Percentiles rank a stretch among this genome's conserved stretches.
These are phyloP conservation scores for Solanum lignicaule DNA, from an alignment of 257 asterid species.

Conservation along the genomic window DNA sequence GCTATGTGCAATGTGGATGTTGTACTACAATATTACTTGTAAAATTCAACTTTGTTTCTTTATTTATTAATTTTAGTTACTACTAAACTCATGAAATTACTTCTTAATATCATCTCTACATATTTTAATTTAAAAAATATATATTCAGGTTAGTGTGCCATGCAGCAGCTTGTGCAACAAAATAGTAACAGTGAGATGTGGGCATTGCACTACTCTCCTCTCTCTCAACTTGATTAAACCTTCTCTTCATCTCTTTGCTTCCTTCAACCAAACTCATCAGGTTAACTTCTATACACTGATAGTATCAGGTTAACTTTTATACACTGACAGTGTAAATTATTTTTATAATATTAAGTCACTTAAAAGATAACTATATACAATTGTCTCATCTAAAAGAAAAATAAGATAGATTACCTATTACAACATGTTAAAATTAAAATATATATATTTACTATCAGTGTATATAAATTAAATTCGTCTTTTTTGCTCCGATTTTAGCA, in stretches of 20 bases:
- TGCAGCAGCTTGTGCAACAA: conserved; percentile 32
- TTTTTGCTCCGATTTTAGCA: background rate
- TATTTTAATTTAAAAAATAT: background rate
- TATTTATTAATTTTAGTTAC: background rate
- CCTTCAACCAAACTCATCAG: conserved; percentile 20
- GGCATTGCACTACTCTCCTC: conserved; percentile 58
- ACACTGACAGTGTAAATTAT: background rate
- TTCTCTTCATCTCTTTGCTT: conserved; percentile 26
- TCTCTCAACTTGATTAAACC: conserved; percentile 47
- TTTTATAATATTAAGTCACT: too few species aligned
- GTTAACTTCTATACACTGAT: background rate
- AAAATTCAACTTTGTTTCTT: background rate
- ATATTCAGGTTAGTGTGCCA: conserved; percentile 69
- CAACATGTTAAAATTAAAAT: too few species aligned
- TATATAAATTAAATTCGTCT: background rate
- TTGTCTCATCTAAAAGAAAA: background rate
- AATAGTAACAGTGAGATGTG: conserved; percentile 67
- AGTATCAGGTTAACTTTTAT: background rate
- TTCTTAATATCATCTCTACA: background rate
- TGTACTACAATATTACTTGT: conserved; percentile 75
- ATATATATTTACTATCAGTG: too few species aligned
- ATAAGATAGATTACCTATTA: background rate
- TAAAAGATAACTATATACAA: too few species aligned
- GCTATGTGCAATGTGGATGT: conserved; percentile 66
- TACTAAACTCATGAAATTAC: background rate